Evolutionary conservation across 75 land plant species (phyloP), one percentile per base, ranked within the genome.

Genomic region (Azolla pinnata): DNA sequence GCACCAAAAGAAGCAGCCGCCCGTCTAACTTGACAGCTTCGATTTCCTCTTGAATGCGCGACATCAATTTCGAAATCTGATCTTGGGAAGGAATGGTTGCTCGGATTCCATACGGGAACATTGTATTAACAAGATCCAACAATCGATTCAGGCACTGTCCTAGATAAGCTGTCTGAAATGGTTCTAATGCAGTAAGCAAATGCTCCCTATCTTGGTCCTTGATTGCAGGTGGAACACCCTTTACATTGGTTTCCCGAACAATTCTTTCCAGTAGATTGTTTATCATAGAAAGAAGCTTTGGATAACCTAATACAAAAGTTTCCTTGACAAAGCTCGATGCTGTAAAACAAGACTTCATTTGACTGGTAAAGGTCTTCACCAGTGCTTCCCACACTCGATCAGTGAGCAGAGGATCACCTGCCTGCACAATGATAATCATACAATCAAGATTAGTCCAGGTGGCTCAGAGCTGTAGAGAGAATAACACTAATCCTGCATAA

Each of bases 311-410:
- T 1, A 88, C 88, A 52, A 93, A 86, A 30, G 71, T 79, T 70
- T 92, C 97, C 67, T 89, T 93, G 2, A 93, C 87, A 79, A 93
- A 93, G 63, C 85, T 93, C 60, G 98, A 93, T 44, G 98, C 79
- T 27, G 90, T 89, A 64, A 85, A 89, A 33, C 82, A 77, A 69
- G 98, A 93, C 59, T 83, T 93, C 85, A 93, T 83, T 70, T 93
- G 98, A 64, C 64, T 89, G 33, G 90, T 75, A 79, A 82, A 93
- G 46, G 90, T 62, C 66, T 93, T 93, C 35, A 89, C 96, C 58
- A 93, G 56, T 25, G 85, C 90, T 38, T 85, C 98, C 98, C 98
- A 93, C 31, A 93, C 87, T 61, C 87, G 49, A 45, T 93, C 98
- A 52, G 98, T 93, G 35, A 93, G 69, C 67, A 77, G 68, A 16